Evolutionary conservation across 345 rosid species (phyloP).

Genomic region (Populus ilicifolia): DNA sequence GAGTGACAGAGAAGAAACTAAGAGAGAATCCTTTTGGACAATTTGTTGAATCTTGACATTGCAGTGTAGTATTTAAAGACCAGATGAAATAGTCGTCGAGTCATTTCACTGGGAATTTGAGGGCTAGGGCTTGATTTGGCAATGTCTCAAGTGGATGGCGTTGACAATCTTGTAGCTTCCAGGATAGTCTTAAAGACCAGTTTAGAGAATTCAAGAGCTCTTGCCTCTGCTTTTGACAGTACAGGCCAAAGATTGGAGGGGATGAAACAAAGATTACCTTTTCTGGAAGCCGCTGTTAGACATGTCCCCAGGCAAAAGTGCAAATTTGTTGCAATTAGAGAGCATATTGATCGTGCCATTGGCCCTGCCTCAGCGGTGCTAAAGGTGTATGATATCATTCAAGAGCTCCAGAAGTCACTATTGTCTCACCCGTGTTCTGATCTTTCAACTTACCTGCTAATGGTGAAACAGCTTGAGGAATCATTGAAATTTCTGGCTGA

Average conservation of each 20-base stretch:
- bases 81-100: neutral
- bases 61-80: neutral
- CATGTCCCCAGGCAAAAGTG: slow-evolving; percentile 26
- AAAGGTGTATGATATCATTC: slow-evolving; percentile 41
- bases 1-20: slow-evolving; percentile 13
- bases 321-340: slow-evolving; percentile 37
- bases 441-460: slow-evolving; percentile 36
- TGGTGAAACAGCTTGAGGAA: slow-evolving; percentile 55
- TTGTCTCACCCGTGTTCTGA: slow-evolving; percentile 24
- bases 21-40: neutral
- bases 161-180: slow-evolving; percentile 41
- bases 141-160: slow-evolving; percentile 38
- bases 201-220: slow-evolving; percentile 55
- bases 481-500: slow-evolving; percentile 55
- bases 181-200: slow-evolving; percentile 45
- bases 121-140: neutral
- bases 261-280: slow-evolving; percentile 30
- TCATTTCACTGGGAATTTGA: neutral
- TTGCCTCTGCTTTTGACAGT: slow-evolving; percentile 36
- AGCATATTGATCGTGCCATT: slow-evolving; percentile 50
- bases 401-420: slow-evolving; percentile 49
- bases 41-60: neutral
- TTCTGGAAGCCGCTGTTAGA: slow-evolving; percentile 42
- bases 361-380: slow-evolving; percentile 58
- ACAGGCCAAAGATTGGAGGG: slow-evolving; percentile 42